Percentiles rank a stretch among this genome's conserved stretches.
Conservation (phyloP, 352 stramenopile species). For the Plasmopara muralis region DNA sequence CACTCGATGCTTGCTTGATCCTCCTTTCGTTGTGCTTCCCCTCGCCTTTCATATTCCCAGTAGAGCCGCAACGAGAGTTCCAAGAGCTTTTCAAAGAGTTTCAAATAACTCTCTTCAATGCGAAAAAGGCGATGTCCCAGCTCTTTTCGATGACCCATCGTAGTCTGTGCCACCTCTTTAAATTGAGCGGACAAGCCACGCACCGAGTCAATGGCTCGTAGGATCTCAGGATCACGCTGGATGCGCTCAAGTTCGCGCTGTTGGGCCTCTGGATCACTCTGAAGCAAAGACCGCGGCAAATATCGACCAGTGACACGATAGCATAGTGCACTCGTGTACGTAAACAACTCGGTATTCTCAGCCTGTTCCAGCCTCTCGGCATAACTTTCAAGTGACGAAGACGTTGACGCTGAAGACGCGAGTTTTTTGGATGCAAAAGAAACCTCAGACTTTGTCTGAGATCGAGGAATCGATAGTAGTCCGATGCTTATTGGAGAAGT, state of each 20-base stretch:
- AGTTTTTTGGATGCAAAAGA: conserved; percentile 9
- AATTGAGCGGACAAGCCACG: conserved; percentile 57
- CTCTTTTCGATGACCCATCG: conserved; percentile 57
- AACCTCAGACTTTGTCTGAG: background rate
- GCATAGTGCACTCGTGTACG: conserved; percentile 58
- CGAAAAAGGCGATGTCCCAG: conserved; percentile 57
- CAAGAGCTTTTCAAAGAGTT: conserved; percentile 71
- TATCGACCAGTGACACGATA: conserved; percentile 61
- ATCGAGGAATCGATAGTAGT: conserved; percentile 11
- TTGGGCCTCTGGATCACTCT: conserved; percentile 38
- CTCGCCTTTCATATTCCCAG: conserved; percentile 58
- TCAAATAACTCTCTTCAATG: conserved; percentile 70
- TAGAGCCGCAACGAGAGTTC: conserved; percentile 66
- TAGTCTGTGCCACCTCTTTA: conserved; percentile 51
- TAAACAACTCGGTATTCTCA: conserved; percentile 62
- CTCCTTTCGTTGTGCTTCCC: conserved; percentile 35
- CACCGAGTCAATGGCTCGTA: conserved; percentile 45
- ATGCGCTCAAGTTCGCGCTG: conserved; percentile 50
- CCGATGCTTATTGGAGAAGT: conserved; percentile 4
- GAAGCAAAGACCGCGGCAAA: conserved; percentile 37
- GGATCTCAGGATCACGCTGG: conserved; percentile 49
- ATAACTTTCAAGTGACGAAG: conserved; percentile 21
- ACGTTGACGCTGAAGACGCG: conserved; percentile 1
- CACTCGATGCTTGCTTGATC: conserved; percentile 37
- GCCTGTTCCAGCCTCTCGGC: conserved; percentile 30